Evolutionary conservation across 1,139 yeast genomes (phyloP).

Genomic region (Nakaseomyces glabratus): DNA sequence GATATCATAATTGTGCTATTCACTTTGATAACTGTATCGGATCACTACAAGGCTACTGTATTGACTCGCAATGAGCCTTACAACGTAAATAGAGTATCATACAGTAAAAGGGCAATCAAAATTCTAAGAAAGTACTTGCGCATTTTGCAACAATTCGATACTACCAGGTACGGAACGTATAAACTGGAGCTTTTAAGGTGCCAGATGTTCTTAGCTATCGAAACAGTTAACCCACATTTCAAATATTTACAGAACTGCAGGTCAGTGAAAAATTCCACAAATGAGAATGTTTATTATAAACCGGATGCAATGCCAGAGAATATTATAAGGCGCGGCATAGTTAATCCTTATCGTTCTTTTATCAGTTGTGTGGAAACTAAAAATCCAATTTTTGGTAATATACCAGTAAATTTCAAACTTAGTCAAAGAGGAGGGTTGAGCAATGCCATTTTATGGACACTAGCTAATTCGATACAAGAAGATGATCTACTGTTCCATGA

Average conservation of each 20-base stretch:
- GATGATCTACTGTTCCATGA: conserved; percentile 12
- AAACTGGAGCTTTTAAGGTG: conserved; percentile 26
- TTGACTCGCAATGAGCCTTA: conserved; percentile 23
- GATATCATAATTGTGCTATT: conserved; percentile 24
- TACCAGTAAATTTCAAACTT: conserved; percentile 15
- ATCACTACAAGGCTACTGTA: conserved; percentile 16
- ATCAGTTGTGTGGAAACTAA: conserved; percentile 20
- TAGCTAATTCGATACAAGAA: conserved; percentile 19
- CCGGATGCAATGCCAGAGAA: conserved; percentile 6
- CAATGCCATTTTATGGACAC: conserved; percentile 25
- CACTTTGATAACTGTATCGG: conserved; percentile 23
- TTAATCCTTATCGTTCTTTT: conserved; percentile 22
- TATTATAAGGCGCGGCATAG: conserved; percentile 3
- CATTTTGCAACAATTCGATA: conserved; percentile 17
- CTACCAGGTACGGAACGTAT: conserved; percentile 12
- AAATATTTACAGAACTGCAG: conserved; percentile 3
- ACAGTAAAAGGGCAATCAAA: conserved; percentile 19
- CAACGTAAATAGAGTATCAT: conserved; percentile 17
- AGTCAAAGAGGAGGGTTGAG: conserved; percentile 21
- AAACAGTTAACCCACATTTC: conserved; percentile 13
- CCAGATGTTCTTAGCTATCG: conserved; percentile 26
- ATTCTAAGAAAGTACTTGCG: conserved; percentile 15
- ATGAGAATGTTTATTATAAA: conserved; percentile 9
- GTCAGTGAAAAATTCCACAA: conserved; percentile 9
- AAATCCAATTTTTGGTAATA: conserved; percentile 18